A percentile compares a stretch with the other conserved stretches of the same genome.
These are phyloP conservation scores for Solanum gracilifrons DNA, from an alignment of 257 asterid genomes.

Conservation along the genomic window DNA sequence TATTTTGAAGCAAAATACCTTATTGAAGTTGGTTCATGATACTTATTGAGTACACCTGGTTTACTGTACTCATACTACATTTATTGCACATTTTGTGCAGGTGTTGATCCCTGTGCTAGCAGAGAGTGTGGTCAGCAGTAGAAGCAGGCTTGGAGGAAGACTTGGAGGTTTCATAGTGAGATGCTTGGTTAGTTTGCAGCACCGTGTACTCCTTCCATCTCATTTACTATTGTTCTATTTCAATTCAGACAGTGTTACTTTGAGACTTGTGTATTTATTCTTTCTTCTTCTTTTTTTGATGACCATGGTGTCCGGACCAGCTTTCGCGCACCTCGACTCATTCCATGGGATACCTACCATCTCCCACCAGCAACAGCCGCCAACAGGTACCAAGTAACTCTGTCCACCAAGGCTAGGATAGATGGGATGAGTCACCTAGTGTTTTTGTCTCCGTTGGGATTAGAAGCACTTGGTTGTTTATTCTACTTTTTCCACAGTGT, in stretches of 20 bases:
- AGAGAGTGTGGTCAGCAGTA: neutral
- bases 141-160: neutral
- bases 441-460: neutral
- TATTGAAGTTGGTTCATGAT: neutral
- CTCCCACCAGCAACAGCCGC: neutral
- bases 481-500: neutral
- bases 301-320: neutral
- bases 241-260: neutral
- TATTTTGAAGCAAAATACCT: neutral
- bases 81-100: neutral
- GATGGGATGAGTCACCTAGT: neutral
- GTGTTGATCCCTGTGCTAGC: neutral
- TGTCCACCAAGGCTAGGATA: neutral
- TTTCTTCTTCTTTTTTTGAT: no score
- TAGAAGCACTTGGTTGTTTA: neutral
- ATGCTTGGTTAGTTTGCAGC: neutral
- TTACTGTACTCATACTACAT: neutral
- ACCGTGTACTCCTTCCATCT: neutral
- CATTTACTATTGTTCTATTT: neutral
- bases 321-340: neutral
- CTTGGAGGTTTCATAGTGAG: neutral
- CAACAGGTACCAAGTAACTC: neutral
- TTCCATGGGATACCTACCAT: neutral
- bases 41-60: neutral
- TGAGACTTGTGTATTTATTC: neutral